Percentiles rank a stretch among this genome's conserved stretches.
These are phyloP conservation scores for Delphinella strobiligena DNA, from an alignment of 2,329 filamentous ascomycete species.

Conservation along the genomic window DNA sequence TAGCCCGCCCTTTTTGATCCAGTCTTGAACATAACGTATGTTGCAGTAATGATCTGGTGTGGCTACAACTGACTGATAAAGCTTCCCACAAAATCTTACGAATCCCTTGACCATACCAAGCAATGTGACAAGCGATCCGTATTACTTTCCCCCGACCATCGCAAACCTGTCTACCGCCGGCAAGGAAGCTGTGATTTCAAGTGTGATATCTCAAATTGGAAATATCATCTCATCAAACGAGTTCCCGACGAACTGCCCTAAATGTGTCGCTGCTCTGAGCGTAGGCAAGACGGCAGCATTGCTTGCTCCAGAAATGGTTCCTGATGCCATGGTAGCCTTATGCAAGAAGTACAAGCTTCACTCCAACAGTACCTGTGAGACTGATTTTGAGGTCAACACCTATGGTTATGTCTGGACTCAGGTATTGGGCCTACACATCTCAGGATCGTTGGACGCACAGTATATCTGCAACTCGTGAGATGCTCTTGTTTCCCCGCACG, in stretches of 20 bases:
- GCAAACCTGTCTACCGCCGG: conserved; percentile 31
- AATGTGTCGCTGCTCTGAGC: conserved; percentile 40
- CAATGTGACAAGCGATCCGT: conserved; percentile 33
- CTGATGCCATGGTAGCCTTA: conserved; percentile 38
- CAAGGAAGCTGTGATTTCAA: conserved; percentile 30
- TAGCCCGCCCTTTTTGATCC: conserved; percentile 43
- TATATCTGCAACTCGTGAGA: conserved; percentile 43
- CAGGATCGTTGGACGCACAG: conserved; percentile 42
- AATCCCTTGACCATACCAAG: conserved; percentile 40
- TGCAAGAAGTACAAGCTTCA: conserved; percentile 38
- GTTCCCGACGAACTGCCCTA: conserved; percentile 36
- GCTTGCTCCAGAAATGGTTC: conserved; percentile 36
- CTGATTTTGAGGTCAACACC: conserved; percentile 33
- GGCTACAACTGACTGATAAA: background rate
- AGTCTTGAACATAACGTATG: conserved; percentile 36
- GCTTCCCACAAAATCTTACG: conserved; percentile 38
- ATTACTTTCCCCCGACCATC: conserved; percentile 36
- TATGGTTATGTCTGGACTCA: conserved; percentile 48
- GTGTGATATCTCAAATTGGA: conserved; percentile 32
- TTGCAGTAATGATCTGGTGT: background rate
- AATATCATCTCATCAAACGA: conserved; percentile 29
- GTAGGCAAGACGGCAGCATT: conserved; percentile 40
- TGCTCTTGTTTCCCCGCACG: background rate
- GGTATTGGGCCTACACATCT: conserved; percentile 41
- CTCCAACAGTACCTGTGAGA: conserved; percentile 36